Evolutionary conservation across 176 grass and related monocot genomes (phyloP).

Genomic region (Miscanthus lutarioriparius): DNA sequence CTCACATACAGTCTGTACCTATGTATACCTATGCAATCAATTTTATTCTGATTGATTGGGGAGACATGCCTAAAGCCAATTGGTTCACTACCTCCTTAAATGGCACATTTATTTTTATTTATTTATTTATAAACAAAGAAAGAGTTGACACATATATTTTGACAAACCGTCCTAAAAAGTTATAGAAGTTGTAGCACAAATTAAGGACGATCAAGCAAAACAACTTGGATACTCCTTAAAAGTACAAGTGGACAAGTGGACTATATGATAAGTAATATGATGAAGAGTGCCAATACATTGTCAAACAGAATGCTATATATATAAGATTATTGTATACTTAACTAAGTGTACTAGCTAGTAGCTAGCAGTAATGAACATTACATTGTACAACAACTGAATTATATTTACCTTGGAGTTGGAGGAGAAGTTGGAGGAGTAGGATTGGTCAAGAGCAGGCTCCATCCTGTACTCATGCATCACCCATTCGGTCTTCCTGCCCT

Average conservation of each 20-base stretch:
- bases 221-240: not conserved
- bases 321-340: no score
- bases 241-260: not conserved
- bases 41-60: not conserved
- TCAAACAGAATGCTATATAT: not conserved
- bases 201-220: not conserved
- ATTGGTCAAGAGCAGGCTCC: constrained; percentile 34
- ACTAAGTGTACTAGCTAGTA: no score
- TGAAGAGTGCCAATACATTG: not conserved
- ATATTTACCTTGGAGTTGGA: constrained; percentile 49
- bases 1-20: not conserved
- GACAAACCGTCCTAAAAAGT: not conserved
- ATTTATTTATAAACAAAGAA: not conserved
- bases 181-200: not conserved
- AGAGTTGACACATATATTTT: not conserved
- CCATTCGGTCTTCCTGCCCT: constrained; percentile 95
- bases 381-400: not conserved
- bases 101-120: not conserved
- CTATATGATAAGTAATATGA: not conserved
- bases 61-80: not conserved
- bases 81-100: not conserved
- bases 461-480: constrained; percentile 98
- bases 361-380: no score
- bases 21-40: not conserved
- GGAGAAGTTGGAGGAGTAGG: no score